A percentile compares a stretch with the other conserved stretches of the same genome.
Evolutionary conservation across 345 rosid species (phyloP).

Genomic region (Noccaea caerulescens): DNA sequence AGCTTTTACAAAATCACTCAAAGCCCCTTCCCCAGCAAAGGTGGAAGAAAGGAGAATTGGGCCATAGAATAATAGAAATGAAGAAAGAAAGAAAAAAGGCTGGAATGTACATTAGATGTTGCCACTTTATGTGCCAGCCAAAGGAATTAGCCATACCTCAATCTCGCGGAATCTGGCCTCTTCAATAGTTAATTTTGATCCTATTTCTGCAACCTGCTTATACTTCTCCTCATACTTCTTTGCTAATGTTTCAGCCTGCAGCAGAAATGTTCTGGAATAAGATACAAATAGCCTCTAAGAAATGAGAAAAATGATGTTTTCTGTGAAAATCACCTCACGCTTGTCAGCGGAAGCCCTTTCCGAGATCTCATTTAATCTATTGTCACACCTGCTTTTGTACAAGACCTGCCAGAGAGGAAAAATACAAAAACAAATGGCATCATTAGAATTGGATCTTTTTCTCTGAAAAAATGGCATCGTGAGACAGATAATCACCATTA

Average conservation of each 20-base stretch:
- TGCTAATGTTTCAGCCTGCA: constrained; percentile 82
- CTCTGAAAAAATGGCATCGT: not conserved
- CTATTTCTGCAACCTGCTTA: constrained; percentile 94
- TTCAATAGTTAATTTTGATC: constrained; percentile 91
- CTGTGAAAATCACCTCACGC: constrained; percentile 69
- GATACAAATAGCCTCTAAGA: constrained; percentile 29
- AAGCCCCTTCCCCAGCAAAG: constrained; percentile 18
- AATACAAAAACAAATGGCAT: not conserved
- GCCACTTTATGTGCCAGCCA: constrained; percentile 28
- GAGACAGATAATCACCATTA: constrained; percentile 1
- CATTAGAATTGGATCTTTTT: constrained; percentile 21
- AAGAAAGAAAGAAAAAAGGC: constrained; percentile 11
- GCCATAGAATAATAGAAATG: not conserved
- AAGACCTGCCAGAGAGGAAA: constrained; percentile 59
- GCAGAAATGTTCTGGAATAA: constrained; percentile 36
- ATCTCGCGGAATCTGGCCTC: constrained; percentile 92
- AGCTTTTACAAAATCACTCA: constrained; percentile 10
- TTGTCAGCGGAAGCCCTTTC: constrained; percentile 94
- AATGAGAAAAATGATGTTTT: constrained; percentile 17
- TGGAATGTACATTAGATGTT: constrained; percentile 9
- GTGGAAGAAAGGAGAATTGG: constrained; percentile 14
- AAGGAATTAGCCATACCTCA: constrained; percentile 59
- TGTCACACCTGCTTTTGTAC: constrained; percentile 95
- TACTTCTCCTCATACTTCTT: constrained; percentile 98
- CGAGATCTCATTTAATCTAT: constrained; percentile 87